A percentile compares a stretch with the other conserved stretches of the same genome.
These are phyloP conservation scores for Fremontodendron californicum DNA, from an alignment of 345 rosid genomes.

Conservation along the genomic window DNA sequence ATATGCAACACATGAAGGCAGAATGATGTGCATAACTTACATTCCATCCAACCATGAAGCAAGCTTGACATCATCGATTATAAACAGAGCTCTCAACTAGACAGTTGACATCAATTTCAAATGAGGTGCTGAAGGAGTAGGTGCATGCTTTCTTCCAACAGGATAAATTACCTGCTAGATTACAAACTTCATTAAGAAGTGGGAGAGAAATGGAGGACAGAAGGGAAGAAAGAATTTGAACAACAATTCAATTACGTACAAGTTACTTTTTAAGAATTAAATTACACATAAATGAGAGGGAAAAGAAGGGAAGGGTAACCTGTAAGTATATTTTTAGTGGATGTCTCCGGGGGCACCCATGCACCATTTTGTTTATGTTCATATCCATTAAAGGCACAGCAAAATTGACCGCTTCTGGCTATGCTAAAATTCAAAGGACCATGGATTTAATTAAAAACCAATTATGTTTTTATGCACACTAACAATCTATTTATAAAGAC, in stretches of 20 bases:
- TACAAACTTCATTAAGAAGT: constrained; percentile 11
- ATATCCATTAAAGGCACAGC: constrained; percentile 77
- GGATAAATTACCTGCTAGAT: constrained; percentile 72
- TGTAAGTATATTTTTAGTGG: constrained; percentile 83
- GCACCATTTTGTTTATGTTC: constrained; percentile 76
- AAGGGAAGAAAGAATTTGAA: neutral
- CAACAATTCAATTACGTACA: neutral
- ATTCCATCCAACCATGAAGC: constrained; percentile 89
- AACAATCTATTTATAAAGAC: constrained; percentile 6
- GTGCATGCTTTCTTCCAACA: constrained; percentile 58
- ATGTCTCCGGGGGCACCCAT: constrained; percentile 83
- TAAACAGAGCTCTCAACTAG: constrained; percentile 61
- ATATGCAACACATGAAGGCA: constrained; percentile 17
- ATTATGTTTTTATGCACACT: neutral
- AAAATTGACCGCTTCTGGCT: constrained; percentile 94
- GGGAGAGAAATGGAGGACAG: constrained; percentile 1
- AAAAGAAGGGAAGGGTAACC: constrained; percentile 42
- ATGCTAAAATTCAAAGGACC: constrained; percentile 65
- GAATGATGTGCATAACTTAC: constrained; percentile 39
- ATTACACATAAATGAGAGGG: neutral
- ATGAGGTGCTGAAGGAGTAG: constrained; percentile 80
- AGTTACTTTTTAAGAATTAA: neutral
- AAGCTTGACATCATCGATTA: constrained; percentile 83
- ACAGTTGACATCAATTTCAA: constrained; percentile 64
- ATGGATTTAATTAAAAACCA: constrained; percentile 17